A percentile compares a stretch with the other conserved stretches of the same genome.
Evolutionary conservation across 1,284 basidiomycete genomes (phyloP).

Genomic region (Trametes versicolor): DNA sequence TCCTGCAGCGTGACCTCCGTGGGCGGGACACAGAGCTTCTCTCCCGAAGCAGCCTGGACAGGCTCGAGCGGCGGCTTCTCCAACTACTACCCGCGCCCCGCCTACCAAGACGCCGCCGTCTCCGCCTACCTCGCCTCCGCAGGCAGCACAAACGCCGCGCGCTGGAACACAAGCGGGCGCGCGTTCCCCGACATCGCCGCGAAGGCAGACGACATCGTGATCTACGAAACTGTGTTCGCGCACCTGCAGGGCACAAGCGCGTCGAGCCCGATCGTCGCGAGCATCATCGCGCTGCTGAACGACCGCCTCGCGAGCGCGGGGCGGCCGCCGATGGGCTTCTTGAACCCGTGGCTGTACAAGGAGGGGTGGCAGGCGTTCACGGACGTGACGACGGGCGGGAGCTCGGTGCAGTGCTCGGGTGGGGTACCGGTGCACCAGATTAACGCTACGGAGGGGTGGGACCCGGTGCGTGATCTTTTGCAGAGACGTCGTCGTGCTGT

Average conservation of each 20-base stretch:
- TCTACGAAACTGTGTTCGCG: conserved; percentile 50
- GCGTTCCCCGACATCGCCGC: conserved; percentile 47
- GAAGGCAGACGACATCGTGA: conserved; percentile 41
- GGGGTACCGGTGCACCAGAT: conserved; percentile 48
- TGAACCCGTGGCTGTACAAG: conserved; percentile 56
- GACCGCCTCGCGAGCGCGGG: conserved; percentile 55
- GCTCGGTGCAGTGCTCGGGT: conserved; percentile 39
- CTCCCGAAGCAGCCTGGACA: conserved; percentile 44
- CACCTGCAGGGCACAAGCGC: conserved; percentile 58
- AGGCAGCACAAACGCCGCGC: conserved; percentile 37
- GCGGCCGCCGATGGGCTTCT: conserved; percentile 53
- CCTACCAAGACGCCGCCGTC: conserved; percentile 50
- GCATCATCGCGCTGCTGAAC: conserved; percentile 64
- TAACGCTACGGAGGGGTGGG: conserved; percentile 54
- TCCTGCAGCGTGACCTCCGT: too few relatives aligned
- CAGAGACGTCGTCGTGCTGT: not conserved
- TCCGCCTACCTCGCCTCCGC: conserved; percentile 37
- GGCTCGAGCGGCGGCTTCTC: conserved; percentile 72
- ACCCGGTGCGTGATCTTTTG: conserved; percentile 21
- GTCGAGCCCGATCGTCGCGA: conserved; percentile 61
- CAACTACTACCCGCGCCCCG: conserved; percentile 51
- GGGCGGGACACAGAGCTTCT: not conserved
- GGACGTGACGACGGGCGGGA: conserved; percentile 39
- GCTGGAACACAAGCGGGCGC: conserved; percentile 44
- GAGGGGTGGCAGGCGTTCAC: conserved; percentile 34